phyloP scores from a whole-genome alignment of 1,284 basidiomycete species.

The Phylloporus gajari region DNA sequence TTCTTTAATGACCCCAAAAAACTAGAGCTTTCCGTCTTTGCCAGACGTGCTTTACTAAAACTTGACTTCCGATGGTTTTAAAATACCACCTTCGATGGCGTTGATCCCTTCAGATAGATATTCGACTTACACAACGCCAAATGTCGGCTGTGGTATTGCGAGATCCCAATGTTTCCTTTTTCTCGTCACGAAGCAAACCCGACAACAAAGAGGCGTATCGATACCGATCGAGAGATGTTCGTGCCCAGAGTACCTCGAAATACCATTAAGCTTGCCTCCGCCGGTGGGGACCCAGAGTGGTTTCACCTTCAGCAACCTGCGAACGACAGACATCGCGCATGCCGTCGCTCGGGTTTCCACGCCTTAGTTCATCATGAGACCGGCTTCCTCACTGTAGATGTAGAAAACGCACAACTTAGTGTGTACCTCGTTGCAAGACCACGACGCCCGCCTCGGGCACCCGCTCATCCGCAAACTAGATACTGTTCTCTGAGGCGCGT shows the following conservation, averaged over 20 bases:
- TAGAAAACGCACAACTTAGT: too few relatives aligned
- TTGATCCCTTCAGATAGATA: constrained; percentile 38
- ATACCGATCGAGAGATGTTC: constrained; percentile 48
- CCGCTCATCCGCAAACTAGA: constrained; percentile 56
- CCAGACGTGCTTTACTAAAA: constrained; percentile 29
- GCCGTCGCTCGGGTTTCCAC: constrained; percentile 41
- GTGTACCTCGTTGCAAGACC: constrained; percentile 59
- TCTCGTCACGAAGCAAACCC: neutral
- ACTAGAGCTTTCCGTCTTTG: too few relatives aligned
- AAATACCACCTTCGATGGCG: constrained; percentile 44
- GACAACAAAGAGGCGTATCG: constrained; percentile 31
- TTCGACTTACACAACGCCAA: constrained; percentile 49
- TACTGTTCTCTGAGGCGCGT: constrained; percentile 47
- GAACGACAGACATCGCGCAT: constrained; percentile 51
- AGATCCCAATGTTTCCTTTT: constrained; percentile 46
- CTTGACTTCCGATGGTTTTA: constrained; percentile 35
- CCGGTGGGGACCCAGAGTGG: constrained; percentile 57
- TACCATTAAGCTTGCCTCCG: constrained; percentile 57
- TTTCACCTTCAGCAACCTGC: constrained; percentile 49
- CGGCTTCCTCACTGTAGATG: too few relatives aligned
- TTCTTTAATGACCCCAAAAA: neutral
- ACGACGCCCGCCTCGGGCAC: constrained; percentile 57
- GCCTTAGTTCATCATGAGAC: constrained; percentile 33
- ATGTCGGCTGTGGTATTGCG: constrained; percentile 49
- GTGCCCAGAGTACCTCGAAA: constrained; percentile 48